Conservation (phyloP, 345 rosid species). For the Citrus glauca region DNA sequence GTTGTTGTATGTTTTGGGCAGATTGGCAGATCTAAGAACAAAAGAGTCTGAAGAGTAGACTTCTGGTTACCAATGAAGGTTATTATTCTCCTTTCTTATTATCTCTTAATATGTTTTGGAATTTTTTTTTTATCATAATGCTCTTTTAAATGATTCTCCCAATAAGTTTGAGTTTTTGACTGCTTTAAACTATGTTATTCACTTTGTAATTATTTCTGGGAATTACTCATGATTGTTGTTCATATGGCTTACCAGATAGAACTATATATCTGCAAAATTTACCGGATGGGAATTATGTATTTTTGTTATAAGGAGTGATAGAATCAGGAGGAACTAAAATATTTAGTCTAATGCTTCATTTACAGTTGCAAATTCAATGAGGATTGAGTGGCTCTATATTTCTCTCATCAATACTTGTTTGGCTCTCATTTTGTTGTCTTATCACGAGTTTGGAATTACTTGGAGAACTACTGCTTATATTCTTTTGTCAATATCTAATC, state of each 20-base stretch:
- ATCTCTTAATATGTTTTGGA: background rate
- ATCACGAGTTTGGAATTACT: background rate
- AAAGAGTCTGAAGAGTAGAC: constrained; percentile 8
- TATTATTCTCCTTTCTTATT: background rate
- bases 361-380: background rate
- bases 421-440: background rate
- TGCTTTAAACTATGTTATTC: background rate
- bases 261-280: background rate
- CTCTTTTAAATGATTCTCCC: background rate
- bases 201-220: background rate
- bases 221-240: background rate
- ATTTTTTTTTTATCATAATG: background rate
- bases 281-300: background rate
- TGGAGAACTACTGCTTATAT: background rate
- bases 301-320: background rate
- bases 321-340: background rate
- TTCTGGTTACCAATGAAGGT: constrained; percentile 26
- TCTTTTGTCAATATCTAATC: constrained; percentile 9
- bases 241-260: background rate
- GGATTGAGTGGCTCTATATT: background rate
- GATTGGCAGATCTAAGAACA: constrained; percentile 18
- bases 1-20: constrained; percentile 17
- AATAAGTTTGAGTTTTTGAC: constrained; percentile 1
- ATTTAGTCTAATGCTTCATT: background rate
- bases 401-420: background rate